phyloP scores from a whole-genome alignment of 108 stramenopile genomes.

The Skeletonema tropicum region DNA sequence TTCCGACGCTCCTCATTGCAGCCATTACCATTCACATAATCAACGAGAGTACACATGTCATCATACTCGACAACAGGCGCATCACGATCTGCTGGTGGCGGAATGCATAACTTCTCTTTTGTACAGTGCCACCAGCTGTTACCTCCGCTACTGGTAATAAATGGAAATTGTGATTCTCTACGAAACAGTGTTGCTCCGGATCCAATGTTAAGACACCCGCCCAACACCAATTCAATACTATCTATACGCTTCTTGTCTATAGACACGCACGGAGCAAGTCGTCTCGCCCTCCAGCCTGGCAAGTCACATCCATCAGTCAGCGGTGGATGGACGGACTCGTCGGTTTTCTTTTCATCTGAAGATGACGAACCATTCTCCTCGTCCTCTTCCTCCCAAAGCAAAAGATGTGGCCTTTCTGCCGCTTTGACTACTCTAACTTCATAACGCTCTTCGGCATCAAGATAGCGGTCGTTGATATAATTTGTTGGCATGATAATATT shows the following conservation, averaged over 20 bases:
- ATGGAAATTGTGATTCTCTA: slow-evolving; percentile 61
- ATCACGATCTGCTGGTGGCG: slow-evolving; percentile 20
- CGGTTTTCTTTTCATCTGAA: slow-evolving; percentile 44
- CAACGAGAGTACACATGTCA: slow-evolving; percentile 21
- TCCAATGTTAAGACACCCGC: slow-evolving; percentile 66
- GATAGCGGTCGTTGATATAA: slow-evolving; percentile 36
- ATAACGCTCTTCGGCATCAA: slow-evolving; percentile 71
- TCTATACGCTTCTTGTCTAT: background rate
- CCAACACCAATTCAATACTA: slow-evolving; percentile 22
- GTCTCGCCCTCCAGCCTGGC: slow-evolving; percentile 64
- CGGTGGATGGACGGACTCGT: slow-evolving; percentile 33
- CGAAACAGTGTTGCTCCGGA: slow-evolving; percentile 65
- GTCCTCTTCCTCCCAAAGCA: slow-evolving; percentile 33
- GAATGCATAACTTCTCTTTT: slow-evolving; percentile 15
- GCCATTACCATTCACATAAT: slow-evolving; percentile 6
- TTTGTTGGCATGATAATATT: slow-evolving; percentile 6
- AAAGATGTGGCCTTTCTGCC: slow-evolving; percentile 77
- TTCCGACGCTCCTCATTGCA: slow-evolving; percentile 13
- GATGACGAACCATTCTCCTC: background rate
- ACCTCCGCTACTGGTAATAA: slow-evolving; percentile 13
- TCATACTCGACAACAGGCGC: slow-evolving; percentile 26
- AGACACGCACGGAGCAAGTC: slow-evolving; percentile 40
- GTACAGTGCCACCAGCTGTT: slow-evolving; percentile 51
- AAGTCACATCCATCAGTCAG: slow-evolving; percentile 84
- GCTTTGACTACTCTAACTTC: slow-evolving; percentile 75